These are phyloP conservation scores for Zelopaecilomyces penicillatus DNA, from an alignment of 2,329 filamentous ascomycete species.

Conservation along the genomic window DNA sequence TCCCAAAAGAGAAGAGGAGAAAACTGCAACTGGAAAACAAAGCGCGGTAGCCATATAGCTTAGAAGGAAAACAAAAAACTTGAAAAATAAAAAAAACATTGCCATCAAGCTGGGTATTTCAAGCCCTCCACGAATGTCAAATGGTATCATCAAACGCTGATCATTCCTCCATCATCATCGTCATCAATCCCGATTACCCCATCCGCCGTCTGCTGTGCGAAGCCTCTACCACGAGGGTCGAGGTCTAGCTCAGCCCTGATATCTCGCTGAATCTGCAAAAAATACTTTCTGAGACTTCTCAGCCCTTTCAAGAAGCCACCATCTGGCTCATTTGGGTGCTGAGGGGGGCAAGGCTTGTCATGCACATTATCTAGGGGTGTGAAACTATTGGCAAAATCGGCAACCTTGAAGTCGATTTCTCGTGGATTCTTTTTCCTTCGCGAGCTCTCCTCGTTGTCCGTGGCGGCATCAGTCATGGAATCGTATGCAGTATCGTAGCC, in stretches of 20 bases:
- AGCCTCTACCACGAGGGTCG: slow-evolving; percentile 21
- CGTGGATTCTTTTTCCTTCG: slow-evolving; percentile 42
- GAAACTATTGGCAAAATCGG: slow-evolving; percentile 96
- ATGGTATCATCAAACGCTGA: slow-evolving; percentile 22
- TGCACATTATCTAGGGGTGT: slow-evolving; percentile 69
- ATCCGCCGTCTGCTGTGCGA: not conserved
- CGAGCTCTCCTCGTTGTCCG: slow-evolving; percentile 47
- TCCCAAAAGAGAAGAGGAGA: no score
- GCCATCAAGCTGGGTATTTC: no score
- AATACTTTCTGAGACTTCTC: slow-evolving; percentile 70
- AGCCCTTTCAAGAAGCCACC: slow-evolving; percentile 83
- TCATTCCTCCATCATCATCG: slow-evolving; percentile 24
- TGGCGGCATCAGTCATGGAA: slow-evolving; percentile 50
- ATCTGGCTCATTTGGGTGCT: slow-evolving; percentile 72
- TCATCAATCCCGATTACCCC: slow-evolving; percentile 12
- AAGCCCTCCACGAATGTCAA: slow-evolving; percentile 5
- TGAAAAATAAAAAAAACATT: not conserved
- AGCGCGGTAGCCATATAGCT: no score
- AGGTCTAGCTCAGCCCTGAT: slow-evolving; percentile 48
- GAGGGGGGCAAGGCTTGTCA: slow-evolving; percentile 66
- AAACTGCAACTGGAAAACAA: no score
- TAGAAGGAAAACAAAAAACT: no score
- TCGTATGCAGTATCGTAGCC: slow-evolving; percentile 46
- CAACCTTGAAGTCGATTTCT: slow-evolving; percentile 88
- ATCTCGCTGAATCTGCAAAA: slow-evolving; percentile 78